Conservation (phyloP, 306 rosid genomes). For the Pterocarpus macrocarpus region DNA sequence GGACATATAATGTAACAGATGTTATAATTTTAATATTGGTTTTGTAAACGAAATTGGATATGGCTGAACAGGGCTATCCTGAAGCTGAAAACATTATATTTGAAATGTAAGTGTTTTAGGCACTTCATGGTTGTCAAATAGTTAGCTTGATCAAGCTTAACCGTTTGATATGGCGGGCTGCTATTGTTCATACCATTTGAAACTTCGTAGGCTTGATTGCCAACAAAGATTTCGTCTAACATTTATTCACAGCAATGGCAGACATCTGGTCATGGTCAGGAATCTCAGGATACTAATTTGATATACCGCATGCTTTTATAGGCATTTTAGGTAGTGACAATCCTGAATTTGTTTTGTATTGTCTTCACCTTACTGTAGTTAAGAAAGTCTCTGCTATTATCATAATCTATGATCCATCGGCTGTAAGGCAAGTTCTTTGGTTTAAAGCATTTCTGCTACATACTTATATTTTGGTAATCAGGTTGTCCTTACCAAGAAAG, state of each 20-base stretch:
- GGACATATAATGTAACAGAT: neutral
- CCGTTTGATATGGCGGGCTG: too few species aligned
- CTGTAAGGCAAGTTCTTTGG: neutral
- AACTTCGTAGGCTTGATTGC: too few species aligned
- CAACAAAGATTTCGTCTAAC: too few species aligned
- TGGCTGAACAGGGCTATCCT: neutral
- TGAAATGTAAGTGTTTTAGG: neutral
- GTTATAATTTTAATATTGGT: neutral
- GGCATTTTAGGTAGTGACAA: neutral
- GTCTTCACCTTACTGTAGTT: neutral
- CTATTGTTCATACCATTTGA: too few species aligned
- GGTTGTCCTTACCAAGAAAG: neutral
- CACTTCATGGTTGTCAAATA: neutral
- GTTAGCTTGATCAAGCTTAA: neutral
- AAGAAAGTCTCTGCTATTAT: neutral
- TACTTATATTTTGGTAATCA: neutral
- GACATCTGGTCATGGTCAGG: too few species aligned
- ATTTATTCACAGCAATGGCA: too few species aligned
- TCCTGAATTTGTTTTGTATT: neutral
- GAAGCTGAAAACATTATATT: neutral
- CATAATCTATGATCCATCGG: too few species aligned
- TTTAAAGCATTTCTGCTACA: neutral
- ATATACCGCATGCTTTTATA: neutral
- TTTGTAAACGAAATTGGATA: slow-evolving; percentile 6
- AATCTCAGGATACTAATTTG: neutral